phyloP scores from a whole-genome alignment of 352 stramenopile species.

The Phytophthora sp. region DNA sequence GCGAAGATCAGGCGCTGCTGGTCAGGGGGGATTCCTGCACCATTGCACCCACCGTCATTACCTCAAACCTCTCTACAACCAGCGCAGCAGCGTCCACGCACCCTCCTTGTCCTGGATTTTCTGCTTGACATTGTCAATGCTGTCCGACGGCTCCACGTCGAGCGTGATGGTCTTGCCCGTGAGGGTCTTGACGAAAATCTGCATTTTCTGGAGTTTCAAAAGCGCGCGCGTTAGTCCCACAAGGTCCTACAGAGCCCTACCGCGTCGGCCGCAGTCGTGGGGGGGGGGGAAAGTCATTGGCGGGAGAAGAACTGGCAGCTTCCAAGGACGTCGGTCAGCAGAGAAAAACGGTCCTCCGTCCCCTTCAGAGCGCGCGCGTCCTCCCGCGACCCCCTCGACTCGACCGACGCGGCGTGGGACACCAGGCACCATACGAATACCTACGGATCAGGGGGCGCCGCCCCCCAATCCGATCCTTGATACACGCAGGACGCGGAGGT shows the following conservation, averaged over 20 bases:
- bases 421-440: slow-evolving; percentile 84
- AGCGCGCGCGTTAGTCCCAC: slow-evolving; percentile 21
- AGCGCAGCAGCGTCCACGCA: slow-evolving; percentile 19
- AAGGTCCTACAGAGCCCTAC: slow-evolving; percentile 1
- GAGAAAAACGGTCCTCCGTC: too few species aligned
- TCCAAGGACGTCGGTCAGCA: too few species aligned
- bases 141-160: slow-evolving; percentile 99
- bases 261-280: slow-evolving; percentile 12
- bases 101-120: slow-evolving; percentile 99
- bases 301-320: neutral
- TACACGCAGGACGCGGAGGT: slow-evolving; percentile 63
- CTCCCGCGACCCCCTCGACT: neutral
- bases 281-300: neutral
- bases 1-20: slow-evolving; percentile 99
- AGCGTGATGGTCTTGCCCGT: slow-evolving; percentile 99
- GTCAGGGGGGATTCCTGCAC: slow-evolving; percentile 97
- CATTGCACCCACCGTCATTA: too few species aligned
- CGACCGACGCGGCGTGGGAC: slow-evolving; percentile 33
- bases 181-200: slow-evolving; percentile 96
- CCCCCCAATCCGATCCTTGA: slow-evolving; percentile 84
- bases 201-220: slow-evolving; percentile 78
- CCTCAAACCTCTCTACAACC: too few species aligned
- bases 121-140: slow-evolving; percentile 99
- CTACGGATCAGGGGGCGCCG: slow-evolving; percentile 66
- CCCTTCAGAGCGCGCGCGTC: too few species aligned